Base-by-base conservation (phyloP, 148 eudicot genomes). In the Diospyros lotus region DNA sequence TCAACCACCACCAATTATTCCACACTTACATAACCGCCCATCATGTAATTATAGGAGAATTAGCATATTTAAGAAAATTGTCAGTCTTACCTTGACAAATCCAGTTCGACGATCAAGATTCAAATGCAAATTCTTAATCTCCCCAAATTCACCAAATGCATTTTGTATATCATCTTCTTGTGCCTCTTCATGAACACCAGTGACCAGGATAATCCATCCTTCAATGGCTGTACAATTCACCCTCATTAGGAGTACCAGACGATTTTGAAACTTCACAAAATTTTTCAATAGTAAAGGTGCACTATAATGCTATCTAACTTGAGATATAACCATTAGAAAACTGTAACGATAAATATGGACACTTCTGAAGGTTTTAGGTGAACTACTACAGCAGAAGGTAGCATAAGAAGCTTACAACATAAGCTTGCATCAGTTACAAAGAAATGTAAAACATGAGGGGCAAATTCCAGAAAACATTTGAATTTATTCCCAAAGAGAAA, bases 21-120 rank as follows among this genome's bases (percentile, higher is more conserved):
- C 5, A 56, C 3, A 56, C 4, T 56, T 13, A 13, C 60, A 56
- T 15, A 13, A 3, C 4, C 45, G 38, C 56, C 4, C 2, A 52
- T 13, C 28, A 52, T 12, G 17, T 38, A 68, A 68, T 52, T 68
- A 51, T 51, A 40, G 58, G 12, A 68, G 71, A 7, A 28, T 10
- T 28, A 28, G 28, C 28, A 28, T 28, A 28, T 28, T 28, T 28
- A 28, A 13, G 17, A n/a, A 42, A 58, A 5, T 9, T 41, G 6
- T 28, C 0, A 28, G 28, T 28, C 75, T 73, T 73, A 91, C 98
- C 92, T 94, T 94, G 56, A 89, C 98, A 88, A 88, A 94, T 48
- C 98, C 98, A 48, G 98, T 94, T 56, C 97, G 92, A 10, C 98
- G 94, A 75, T 94, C 97, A 82, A 94, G 89, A 86, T 94, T 94